Percentiles rank a stretch among this genome's conserved stretches.
These are phyloP conservation scores for Hanseniaspora valbyensis DNA, from an alignment of 805 yeast genomes.

Conservation along the genomic window DNA sequence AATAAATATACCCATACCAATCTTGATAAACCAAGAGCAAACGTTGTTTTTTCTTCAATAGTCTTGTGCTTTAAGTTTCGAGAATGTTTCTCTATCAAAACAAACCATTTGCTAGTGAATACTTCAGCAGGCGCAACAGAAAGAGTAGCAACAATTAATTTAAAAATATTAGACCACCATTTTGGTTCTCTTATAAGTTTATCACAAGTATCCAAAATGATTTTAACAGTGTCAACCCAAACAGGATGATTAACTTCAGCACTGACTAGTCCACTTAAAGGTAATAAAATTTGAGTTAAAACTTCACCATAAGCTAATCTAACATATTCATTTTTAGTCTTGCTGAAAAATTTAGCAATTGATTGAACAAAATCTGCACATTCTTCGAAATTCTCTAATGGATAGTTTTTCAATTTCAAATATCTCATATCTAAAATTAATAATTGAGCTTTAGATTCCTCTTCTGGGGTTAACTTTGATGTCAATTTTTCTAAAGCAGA, in stretches of 20 bases:
- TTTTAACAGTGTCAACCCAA: constrained; percentile 74
- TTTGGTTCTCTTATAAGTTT: constrained; percentile 37
- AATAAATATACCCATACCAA: constrained; percentile 83
- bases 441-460: constrained; percentile 55
- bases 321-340: constrained; percentile 53
- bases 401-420: constrained; percentile 65
- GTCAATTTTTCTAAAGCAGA: constrained; percentile 85
- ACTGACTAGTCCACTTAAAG: constrained; percentile 73
- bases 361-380: constrained; percentile 83
- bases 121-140: constrained; percentile 71
- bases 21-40: constrained; percentile 57
- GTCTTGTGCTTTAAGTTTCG: constrained; percentile 56
- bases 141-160: constrained; percentile 58
- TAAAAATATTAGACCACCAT: constrained; percentile 58
- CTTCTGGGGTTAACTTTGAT: constrained; percentile 35
- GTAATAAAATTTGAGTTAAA: constrained; percentile 58
- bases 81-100: constrained; percentile 51
- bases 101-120: constrained; percentile 63
- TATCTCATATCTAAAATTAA: constrained; percentile 88
- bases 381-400: constrained; percentile 84
- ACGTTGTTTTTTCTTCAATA: constrained; percentile 38
- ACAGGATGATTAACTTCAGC: constrained; percentile 95
- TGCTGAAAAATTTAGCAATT: constrained; percentile 67
- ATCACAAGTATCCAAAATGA: constrained; percentile 42
- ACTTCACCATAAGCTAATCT: constrained; percentile 78